phyloP scores from a whole-genome alignment of 495 filamentous ascomycete genomes.

The Trichoderma reesei region DNA sequence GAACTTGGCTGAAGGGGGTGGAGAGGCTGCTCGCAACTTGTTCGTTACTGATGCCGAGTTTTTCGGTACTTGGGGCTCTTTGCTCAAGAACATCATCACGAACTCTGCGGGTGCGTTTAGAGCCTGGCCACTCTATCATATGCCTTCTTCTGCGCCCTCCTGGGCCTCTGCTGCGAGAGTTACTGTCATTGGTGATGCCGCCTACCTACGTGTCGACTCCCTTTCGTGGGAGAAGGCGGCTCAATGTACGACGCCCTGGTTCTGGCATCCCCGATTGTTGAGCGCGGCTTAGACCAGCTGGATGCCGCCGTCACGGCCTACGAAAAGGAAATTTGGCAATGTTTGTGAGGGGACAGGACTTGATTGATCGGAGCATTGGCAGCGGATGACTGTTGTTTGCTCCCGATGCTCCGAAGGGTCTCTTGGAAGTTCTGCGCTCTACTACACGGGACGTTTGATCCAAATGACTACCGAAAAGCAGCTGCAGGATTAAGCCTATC shows the following conservation, averaged over 20 bases:
- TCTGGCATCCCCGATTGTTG: conserved; percentile 15
- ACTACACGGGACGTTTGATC: not conserved
- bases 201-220: conserved; percentile 34
- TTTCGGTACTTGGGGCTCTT: conserved; percentile 20
- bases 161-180: conserved; percentile 26
- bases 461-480: too few species aligned
- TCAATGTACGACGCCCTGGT: conserved; percentile 23
- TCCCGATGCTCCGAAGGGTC: not conserved
- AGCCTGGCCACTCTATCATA: conserved; percentile 23
- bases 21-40: conserved; percentile 13
- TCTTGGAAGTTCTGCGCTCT: not conserved
- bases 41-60: conserved; percentile 16
- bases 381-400: not conserved
- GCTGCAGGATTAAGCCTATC: too few species aligned
- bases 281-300: conserved; percentile 17
- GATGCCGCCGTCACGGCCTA: conserved; percentile 17
- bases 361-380: conserved; percentile 15
- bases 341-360: conserved; percentile 17
- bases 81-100: conserved; percentile 19
- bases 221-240: conserved; percentile 23
- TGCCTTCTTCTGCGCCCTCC: conserved; percentile 14
- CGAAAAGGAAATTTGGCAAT: conserved; percentile 21
- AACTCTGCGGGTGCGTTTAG: conserved; percentile 20
- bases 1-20: conserved; percentile 12
- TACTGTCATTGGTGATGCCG: conserved; percentile 51